These are phyloP conservation scores for Tolypocladium ophioglossoides DNA, from an alignment of 2,329 filamentous ascomycete genomes.

Conservation along the genomic window DNA sequence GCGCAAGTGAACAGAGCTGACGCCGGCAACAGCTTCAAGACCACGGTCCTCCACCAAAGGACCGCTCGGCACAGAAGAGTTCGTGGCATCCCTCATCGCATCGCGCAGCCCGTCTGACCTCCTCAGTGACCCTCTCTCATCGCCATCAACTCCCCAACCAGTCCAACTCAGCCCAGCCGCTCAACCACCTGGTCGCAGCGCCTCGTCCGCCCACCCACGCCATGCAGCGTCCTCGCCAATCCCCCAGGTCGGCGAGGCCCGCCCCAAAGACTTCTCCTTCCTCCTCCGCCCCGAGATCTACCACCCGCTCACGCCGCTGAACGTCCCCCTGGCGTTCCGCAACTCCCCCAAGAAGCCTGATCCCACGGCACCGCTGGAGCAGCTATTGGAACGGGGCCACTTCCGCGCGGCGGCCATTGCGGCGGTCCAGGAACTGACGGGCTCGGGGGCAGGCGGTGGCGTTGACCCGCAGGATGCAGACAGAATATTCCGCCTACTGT, in stretches of 20 bases:
- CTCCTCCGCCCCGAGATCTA: slow-evolving; percentile 74
- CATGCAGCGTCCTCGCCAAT: slow-evolving; percentile 14
- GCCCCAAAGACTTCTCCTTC: slow-evolving; percentile 63
- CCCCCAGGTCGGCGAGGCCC: slow-evolving; percentile 9
- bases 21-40: slow-evolving; percentile 4
- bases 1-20: neutral
- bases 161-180: neutral
- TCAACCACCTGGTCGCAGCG: neutral
- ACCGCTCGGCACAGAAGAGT: slow-evolving; percentile 6
- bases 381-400: slow-evolving; percentile 60
- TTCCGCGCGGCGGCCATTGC: slow-evolving; percentile 70
- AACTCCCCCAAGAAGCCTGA: slow-evolving; percentile 53
- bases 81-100: neutral
- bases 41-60: slow-evolving; percentile 6
- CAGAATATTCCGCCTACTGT: slow-evolving; percentile 66
- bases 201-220: slow-evolving; percentile 11
- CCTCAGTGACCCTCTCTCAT: slow-evolving; percentile 1
- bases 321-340: slow-evolving; percentile 56
- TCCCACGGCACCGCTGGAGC: slow-evolving; percentile 52
- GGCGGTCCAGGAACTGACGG: slow-evolving; percentile 50
- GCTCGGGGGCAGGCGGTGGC: slow-evolving; percentile 30
- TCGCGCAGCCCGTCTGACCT: neutral
- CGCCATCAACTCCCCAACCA: slow-evolving; percentile 6
- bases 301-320: slow-evolving; percentile 61
- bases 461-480: slow-evolving; percentile 45